phyloP scores from a whole-genome alignment of 1,284 basidiomycete species.

The Ustilago nuda region DNA sequence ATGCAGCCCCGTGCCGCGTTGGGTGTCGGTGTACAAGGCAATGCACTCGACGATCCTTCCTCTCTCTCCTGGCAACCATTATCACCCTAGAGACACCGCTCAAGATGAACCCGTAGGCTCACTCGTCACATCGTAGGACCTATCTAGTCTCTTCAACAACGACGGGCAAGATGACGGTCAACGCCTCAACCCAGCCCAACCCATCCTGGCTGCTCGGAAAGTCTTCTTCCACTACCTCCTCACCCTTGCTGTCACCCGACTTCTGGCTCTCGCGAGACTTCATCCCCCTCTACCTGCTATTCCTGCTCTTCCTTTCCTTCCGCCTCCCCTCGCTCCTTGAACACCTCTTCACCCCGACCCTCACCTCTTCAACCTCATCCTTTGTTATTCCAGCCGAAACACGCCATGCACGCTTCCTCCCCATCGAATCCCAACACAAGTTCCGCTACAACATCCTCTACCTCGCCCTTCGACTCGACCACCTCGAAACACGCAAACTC shows the following conservation, averaged over 20 bases:
- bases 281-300: conserved; percentile 24
- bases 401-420: conserved; percentile 75
- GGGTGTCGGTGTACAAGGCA: neutral
- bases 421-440: conserved; percentile 73
- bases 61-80: neutral
- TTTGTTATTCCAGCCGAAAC: conserved; percentile 49
- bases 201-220: neutral
- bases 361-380: conserved; percentile 11
- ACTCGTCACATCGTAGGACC: neutral
- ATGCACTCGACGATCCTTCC: conserved; percentile 1
- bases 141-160: neutral
- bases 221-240: neutral
- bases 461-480: conserved; percentile 75
- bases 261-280: conserved; percentile 3
- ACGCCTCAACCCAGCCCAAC: neutral
- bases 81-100: neutral
- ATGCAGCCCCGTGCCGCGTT: neutral
- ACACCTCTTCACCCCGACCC: conserved; percentile 7
- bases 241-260: conserved; percentile 8
- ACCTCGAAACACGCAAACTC: conserved; percentile 73
- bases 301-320: neutral
- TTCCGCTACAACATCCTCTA: conserved; percentile 78
- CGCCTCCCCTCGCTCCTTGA: conserved; percentile 26
- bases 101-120: neutral
- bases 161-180: conserved; percentile 3